phyloP scores from a whole-genome alignment of 1,284 basidiomycete genomes.

The Ceratobasidium sp. region DNA sequence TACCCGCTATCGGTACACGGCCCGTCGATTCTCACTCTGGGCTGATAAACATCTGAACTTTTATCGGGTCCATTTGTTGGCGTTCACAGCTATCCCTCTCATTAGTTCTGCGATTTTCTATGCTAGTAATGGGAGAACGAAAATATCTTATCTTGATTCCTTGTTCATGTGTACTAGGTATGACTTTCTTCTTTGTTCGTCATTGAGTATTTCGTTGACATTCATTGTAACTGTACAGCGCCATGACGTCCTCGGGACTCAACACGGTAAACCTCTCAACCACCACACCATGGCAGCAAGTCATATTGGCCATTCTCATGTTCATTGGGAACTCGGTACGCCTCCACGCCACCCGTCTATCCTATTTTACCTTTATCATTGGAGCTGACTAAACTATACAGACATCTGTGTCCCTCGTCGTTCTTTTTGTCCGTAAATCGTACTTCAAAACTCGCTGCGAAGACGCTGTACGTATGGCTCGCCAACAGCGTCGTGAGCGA shows the following conservation, averaged over 20 bases:
- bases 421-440: conserved; percentile 25
- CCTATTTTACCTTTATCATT: background rate
- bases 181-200: background rate
- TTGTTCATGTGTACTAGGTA: conserved; percentile 43
- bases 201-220: background rate
- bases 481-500: conserved; percentile 33
- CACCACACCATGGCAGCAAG: conserved; percentile 32
- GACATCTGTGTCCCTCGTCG: conserved; percentile 34
- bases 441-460: conserved; percentile 41
- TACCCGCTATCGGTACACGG: conserved; percentile 11
- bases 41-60: conserved; percentile 38
- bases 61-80: conserved; percentile 38
- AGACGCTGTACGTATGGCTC: conserved; percentile 30
- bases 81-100: conserved; percentile 32
- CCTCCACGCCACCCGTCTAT: background rate
- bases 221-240: conserved; percentile 5
- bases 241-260: conserved; percentile 36
- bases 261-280: conserved; percentile 41
- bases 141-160: conserved; percentile 33
- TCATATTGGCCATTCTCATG: conserved; percentile 39
- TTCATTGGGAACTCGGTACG: conserved; percentile 43
- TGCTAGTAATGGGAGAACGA: conserved; percentile 41
- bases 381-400: background rate
- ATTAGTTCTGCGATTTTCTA: conserved; percentile 43
- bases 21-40: conserved; percentile 27